Base-by-base conservation (phyloP, 192 early-diverging fungal species). In the Coemansia umbellata region DNA sequence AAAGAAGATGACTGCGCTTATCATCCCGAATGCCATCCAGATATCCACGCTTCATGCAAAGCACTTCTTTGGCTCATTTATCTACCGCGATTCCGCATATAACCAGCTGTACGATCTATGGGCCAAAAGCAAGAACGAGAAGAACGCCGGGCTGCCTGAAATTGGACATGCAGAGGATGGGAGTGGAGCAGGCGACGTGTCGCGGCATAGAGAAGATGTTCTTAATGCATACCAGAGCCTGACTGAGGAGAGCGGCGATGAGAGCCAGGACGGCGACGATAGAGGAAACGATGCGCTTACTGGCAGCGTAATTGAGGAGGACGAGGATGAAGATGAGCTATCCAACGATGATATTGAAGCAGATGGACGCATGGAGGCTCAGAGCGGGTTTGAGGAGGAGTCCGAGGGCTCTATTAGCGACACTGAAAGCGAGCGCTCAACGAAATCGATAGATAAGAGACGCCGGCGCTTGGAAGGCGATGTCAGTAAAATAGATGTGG, bases 11-110 rank as follows among this genome's bases (percentile, higher is more conserved):
- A 91, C 88, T 0, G 92, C 91, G 19, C 73, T 86, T 36, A 81
- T 94, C 35, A 90, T 94, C 44, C 92, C 90, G 23, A 94, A 94
- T 58, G 92, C 92, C 1, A 90, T 94, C 56, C 80, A 84, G 63
- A 75, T 94, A 19, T 81, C 85, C n/a, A 90, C 91, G 37, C 57
- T 74, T 32, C 80, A 79, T 42, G 73, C 80, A 37, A 88, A 80
- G 74, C 85, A 92, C 50, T 86, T 87, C 31, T 94, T 94, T 50
- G 83, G 87, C 4, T 94, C 92, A 4, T 92, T 94, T 50, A 69
- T 94, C 5, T 86, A 86, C 31, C 89, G 92, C 44, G 92, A 94
- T 41, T 80, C 76, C 24, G 86, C 84, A 0, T 86, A 84, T 40
- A 86, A 87, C 59, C 66, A 86, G 58, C 71, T 91, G 5, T 75